Base-by-base conservation (phyloP, 2,329 filamentous ascomycete species). In the Pestalotiopsis sp. region DNA sequence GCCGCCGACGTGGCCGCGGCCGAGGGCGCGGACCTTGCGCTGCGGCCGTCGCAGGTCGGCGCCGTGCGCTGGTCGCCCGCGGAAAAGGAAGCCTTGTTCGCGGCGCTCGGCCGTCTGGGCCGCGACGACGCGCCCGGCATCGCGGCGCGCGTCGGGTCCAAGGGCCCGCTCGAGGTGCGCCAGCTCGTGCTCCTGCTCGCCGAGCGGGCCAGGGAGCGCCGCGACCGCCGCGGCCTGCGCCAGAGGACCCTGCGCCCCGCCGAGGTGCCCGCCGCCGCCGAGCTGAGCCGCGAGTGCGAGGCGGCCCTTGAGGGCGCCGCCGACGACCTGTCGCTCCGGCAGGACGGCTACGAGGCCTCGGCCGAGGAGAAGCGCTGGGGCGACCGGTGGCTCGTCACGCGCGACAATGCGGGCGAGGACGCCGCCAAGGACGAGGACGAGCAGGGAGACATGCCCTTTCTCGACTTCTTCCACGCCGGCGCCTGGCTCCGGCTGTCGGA, bases 21-120 rank as follows among this genome's bases (percentile, higher is more conserved):
- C 67, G 68, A 77, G 61, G 7, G 30, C 30, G 44, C 44, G 44
- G 44, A n/a, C 44, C 44, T 52, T n/a, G 17, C 20, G 44, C 17
- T n/a, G 44, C 44, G 17, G 44, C 64, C 80, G 44, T 85, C 86
- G 1, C 92, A 94, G 73, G 80, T 94, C 64, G 94, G 94, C 24
- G 83, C 88, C 30, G 89, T 90, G 0, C 72, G 79, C 11, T 98
- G 95, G 95, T 89, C 87, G 0, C 69, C 85, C 0, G 73, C 81
- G 1, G 94, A 98, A 75, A 97, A 97, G 75, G 81, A 85, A 1
- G 72, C 82, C 0, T 87, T 97, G 68, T 97, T 93, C 76, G 82
- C 86, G 14, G 85, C 88, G 0, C 77, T 97, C 3, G 82, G 85
- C 1, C 86, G 87, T 0, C 83, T 91, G 2, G 93, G 93, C 0